A percentile compares a stretch with the other conserved stretches of the same genome.
These are phyloP conservation scores for Penicillium chermesinum DNA, from an alignment of 495 filamentous ascomycete species.

Conservation along the genomic window DNA sequence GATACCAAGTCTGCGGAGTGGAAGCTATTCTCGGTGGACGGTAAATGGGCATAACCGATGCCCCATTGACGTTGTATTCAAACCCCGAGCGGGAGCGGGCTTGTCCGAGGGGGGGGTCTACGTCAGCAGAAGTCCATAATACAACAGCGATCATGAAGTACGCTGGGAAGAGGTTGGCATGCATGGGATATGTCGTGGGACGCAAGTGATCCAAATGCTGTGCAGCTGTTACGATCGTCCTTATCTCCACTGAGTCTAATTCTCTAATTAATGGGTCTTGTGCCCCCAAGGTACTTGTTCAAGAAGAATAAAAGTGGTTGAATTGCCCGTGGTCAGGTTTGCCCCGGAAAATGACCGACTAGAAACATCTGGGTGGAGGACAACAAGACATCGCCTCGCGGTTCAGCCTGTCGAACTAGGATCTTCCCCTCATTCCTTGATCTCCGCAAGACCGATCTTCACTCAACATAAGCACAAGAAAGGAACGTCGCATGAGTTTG, in stretches of 20 bases:
- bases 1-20: neutral
- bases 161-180: neutral
- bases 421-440: neutral
- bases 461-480: neutral
- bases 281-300: conserved; percentile 26
- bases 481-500: neutral
- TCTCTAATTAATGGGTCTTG: conserved; percentile 13
- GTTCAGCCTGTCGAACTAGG: too few relatives aligned
- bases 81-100: too few relatives aligned
- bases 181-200: neutral
- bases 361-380: neutral
- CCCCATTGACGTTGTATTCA: neutral
- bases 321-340: conserved; percentile 5
- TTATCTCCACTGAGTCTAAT: conserved; percentile 8
- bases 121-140: too few relatives aligned
- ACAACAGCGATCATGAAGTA: neutral
- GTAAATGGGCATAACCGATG: neutral
- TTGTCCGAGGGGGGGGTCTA: neutral
- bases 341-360: conserved; percentile 2
- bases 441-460: neutral
- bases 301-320: conserved; percentile 20
- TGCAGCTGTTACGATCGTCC: conserved; percentile 8
- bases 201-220: neutral
- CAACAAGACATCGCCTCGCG: neutral
- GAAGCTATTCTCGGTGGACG: neutral